These are phyloP conservation scores for Kazachstania bromeliacearum DNA, from an alignment of 805 yeast genomes.

Conservation along the genomic window DNA sequence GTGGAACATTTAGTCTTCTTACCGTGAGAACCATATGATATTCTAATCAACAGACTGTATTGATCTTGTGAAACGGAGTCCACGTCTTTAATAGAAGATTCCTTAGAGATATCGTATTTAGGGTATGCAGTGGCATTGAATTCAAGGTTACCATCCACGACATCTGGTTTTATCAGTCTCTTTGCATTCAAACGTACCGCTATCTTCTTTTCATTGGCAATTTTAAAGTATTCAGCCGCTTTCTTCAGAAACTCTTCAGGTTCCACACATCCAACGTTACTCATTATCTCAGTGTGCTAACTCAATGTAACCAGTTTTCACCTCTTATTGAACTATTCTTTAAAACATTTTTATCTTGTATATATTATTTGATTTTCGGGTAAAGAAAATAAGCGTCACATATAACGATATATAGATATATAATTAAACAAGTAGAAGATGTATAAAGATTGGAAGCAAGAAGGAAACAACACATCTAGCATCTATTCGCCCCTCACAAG, in stretches of 20 bases:
- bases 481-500: no score
- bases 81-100: constrained; percentile 9
- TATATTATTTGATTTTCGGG: no score
- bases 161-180: constrained; percentile 22
- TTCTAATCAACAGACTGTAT: constrained; percentile 61
- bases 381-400: no score
- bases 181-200: constrained; percentile 24
- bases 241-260: constrained; percentile 18
- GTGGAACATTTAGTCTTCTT: constrained; percentile 60
- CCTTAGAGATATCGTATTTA: constrained; percentile 23
- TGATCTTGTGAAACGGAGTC: constrained; percentile 25
- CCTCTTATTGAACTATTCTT: no score
- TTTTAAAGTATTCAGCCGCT: constrained; percentile 17
- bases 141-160: constrained; percentile 34
- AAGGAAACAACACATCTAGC: no score
- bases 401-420: no score
- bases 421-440: neutral
- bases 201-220: constrained; percentile 20
- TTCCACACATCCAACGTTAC: constrained; percentile 7
- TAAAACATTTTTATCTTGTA: no score
- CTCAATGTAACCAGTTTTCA: no score
- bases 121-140: constrained; percentile 41
- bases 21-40: constrained; percentile 27
- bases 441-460: no score
- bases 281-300: constrained; percentile 2